Evolutionary conservation across 257 asterid species (phyloP).

Genomic region (Solanum infundibuliforme): DNA sequence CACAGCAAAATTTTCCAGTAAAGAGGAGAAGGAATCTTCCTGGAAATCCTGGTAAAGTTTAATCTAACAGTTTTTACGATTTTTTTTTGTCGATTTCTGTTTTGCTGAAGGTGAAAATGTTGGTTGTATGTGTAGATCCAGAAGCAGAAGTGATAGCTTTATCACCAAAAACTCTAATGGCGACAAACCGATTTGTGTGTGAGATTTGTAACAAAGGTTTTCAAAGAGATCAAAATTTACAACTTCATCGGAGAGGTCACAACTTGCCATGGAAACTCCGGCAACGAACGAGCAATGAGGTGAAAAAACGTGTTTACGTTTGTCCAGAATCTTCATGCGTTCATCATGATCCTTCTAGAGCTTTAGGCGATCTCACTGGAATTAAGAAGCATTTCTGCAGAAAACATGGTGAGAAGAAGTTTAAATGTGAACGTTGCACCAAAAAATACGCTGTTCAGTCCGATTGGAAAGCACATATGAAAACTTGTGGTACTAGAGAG

Average conservation of each 20-base stretch:
- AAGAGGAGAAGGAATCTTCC: conserved; percentile 85
- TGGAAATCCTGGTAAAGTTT: conserved; percentile 77
- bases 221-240: conserved; percentile 88
- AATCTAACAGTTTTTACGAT: background rate
- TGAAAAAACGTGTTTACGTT: conserved; percentile 65
- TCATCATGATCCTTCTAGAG: conserved; percentile 77
- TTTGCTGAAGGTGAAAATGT: background rate
- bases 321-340: conserved; percentile 68
- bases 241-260: conserved; percentile 89
- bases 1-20: conserved; percentile 11
- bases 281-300: conserved; percentile 51
- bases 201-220: conserved; percentile 94
- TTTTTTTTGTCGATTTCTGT: background rate
- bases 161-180: conserved; percentile 65
- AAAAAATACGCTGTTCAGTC: conserved; percentile 79
- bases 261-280: conserved; percentile 91
- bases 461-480: conserved; percentile 95
- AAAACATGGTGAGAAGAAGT: conserved; percentile 88
- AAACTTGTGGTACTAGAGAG: conserved; percentile 81
- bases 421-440: conserved; percentile 75
- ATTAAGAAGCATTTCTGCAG: conserved; percentile 84
- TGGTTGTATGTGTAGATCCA: conserved; percentile 43
- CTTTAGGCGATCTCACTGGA: conserved; percentile 91
- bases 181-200: conserved; percentile 77
- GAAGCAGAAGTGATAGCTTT: conserved; percentile 81